These are phyloP conservation scores for Anthracocystis panici-leucophaei DNA, from an alignment of 1,284 basidiomycete genomes.

Conservation along the genomic window DNA sequence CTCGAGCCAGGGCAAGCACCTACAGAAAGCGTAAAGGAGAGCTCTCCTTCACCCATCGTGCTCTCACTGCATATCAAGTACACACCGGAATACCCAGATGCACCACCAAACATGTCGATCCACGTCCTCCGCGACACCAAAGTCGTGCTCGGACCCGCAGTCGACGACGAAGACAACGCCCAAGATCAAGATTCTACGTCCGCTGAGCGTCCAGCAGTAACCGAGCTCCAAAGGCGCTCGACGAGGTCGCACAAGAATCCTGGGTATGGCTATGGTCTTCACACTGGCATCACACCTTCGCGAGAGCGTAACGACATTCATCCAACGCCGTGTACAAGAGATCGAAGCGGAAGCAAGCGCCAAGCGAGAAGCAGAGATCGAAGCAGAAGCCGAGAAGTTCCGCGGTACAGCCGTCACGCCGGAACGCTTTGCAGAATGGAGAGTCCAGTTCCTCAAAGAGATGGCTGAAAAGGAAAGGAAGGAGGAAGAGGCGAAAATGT, in stretches of 20 bases:
- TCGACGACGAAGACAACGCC: constrained; percentile 21
- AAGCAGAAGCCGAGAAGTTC: constrained; percentile 89
- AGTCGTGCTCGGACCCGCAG: constrained; percentile 40
- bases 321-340: constrained; percentile 74
- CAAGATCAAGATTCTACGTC: constrained; percentile 1
- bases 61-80: constrained; percentile 80
- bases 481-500: constrained; percentile 86
- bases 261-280: constrained; percentile 98
- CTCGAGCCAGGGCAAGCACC: constrained; percentile 40
- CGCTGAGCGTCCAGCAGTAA: constrained; percentile 22
- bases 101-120: constrained; percentile 80
- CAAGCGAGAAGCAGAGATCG: constrained; percentile 77
- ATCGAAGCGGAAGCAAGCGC: constrained; percentile 74
- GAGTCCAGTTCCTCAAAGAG: constrained; percentile 76
- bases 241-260: constrained; percentile 83
- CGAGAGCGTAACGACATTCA: constrained; percentile 77
- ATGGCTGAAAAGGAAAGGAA: constrained; percentile 73
- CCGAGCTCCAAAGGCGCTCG: constrained; percentile 73
- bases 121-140: constrained; percentile 74
- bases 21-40: constrained; percentile 40
- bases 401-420: constrained; percentile 89
- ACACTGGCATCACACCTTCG: constrained; percentile 88
- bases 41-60: constrained; percentile 75
- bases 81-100: constrained; percentile 79
- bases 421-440: constrained; percentile 85